phyloP scores from a whole-genome alignment of 768 basidiomycete species.

The Hebeloma cylindrosporum region DNA sequence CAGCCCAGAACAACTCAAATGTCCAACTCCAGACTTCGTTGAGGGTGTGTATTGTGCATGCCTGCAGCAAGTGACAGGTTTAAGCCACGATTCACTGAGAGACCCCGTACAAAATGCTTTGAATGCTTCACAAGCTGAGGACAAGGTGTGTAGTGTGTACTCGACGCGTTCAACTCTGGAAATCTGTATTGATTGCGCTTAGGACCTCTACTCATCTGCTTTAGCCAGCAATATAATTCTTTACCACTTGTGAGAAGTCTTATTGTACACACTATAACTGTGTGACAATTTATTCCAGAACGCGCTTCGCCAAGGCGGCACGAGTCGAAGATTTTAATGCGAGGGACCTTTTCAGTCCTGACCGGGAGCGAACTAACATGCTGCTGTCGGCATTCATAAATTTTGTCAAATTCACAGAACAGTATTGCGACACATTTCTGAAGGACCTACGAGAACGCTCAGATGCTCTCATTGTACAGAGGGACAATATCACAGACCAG shows the following conservation, averaged over 20 bases:
- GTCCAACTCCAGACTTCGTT: conserved; percentile 71
- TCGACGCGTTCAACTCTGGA: neutral
- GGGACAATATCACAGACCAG: conserved; percentile 55
- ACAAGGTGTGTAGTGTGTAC: conserved; percentile 42
- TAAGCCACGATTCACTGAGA: conserved; percentile 58
- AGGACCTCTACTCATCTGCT: conserved; percentile 69
- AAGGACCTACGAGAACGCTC: conserved; percentile 62
- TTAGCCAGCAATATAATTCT: conserved; percentile 64
- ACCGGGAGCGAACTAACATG: conserved; percentile 69
- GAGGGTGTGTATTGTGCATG: conserved; percentile 68
- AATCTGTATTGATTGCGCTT: neutral
- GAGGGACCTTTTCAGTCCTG: conserved; percentile 72
- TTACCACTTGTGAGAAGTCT: conserved; percentile 64
- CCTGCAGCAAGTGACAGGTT: conserved; percentile 67
- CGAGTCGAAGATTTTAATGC: conserved; percentile 76
- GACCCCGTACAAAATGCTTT: conserved; percentile 59
- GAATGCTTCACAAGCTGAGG: conserved; percentile 47
- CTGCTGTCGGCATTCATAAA: conserved; percentile 90
- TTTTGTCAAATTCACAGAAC: conserved; percentile 87
- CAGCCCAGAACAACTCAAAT: conserved; percentile 63
- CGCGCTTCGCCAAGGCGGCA: conserved; percentile 71
- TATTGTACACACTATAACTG: neutral
- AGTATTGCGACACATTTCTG: conserved; percentile 61
- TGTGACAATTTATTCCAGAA: conserved; percentile 33
- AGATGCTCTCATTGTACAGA: conserved; percentile 54